Percentiles rank a stretch among this genome's conserved stretches.
Conservation (phyloP, 202 grass and related monocot genomes). For the Elaeis oleifera region DNA sequence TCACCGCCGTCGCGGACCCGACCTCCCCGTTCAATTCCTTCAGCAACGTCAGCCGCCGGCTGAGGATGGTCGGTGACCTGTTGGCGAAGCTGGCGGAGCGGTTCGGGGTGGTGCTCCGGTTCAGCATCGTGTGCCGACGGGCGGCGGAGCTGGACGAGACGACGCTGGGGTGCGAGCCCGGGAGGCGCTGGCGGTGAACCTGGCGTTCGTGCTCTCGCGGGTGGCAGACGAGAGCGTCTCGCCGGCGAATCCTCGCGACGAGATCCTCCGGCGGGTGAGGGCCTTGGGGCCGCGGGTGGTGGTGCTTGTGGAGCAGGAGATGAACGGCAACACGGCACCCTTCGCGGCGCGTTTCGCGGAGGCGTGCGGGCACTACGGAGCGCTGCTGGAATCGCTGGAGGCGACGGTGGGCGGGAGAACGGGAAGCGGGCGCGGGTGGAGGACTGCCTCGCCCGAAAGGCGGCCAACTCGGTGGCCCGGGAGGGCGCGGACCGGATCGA, state of each 20-base stretch:
- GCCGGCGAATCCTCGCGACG: constrained; percentile 72
- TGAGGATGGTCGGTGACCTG: constrained; percentile 27
- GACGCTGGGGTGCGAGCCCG: constrained; percentile 43
- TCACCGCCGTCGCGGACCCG: constrained; percentile 42
- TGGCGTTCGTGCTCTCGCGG: constrained; percentile 68
- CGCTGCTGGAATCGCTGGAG: constrained; percentile 70
- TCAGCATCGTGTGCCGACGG: constrained; percentile 40
- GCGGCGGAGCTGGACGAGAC: constrained; percentile 45
- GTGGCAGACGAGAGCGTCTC: constrained; percentile 82
- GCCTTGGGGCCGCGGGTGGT: constrained; percentile 56
- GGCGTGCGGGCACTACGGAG: constrained; percentile 54
- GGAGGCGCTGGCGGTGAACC: constrained; percentile 77
- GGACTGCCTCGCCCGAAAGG: not conserved
- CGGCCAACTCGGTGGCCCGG: constrained; percentile 1
- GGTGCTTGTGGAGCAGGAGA: constrained; percentile 68
- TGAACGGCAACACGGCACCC: constrained; percentile 77
- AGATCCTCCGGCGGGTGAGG: constrained; percentile 73
- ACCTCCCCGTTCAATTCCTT: constrained; percentile 41
- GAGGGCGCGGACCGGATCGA: not conserved
- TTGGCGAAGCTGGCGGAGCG: constrained; percentile 51
- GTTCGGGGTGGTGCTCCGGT: constrained; percentile 37
- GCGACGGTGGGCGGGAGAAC: constrained; percentile 28
- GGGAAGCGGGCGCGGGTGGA: constrained; percentile 9
- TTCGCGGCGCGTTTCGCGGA: constrained; percentile 62
- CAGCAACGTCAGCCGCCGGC: not conserved